Conservation (phyloP, 768 basidiomycete species). For the Cyathus striatus region DNA sequence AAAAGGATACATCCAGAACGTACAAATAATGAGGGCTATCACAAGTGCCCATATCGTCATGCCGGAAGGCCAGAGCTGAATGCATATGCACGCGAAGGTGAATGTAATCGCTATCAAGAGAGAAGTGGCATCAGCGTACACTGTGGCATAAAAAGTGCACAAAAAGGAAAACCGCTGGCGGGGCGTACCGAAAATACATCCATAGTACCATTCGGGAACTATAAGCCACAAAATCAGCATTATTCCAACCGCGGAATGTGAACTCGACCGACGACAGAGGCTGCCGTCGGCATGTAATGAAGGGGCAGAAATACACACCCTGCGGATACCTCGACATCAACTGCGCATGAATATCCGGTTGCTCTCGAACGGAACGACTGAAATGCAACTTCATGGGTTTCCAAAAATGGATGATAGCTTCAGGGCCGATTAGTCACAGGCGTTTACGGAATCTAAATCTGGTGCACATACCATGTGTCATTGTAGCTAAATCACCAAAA, state of each 20-base stretch:
- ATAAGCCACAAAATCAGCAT: constrained; percentile 6
- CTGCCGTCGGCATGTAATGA: background rate
- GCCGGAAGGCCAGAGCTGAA: constrained; percentile 60
- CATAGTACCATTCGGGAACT: constrained; percentile 67
- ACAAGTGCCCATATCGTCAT: constrained; percentile 68
- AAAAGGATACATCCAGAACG: constrained; percentile 5
- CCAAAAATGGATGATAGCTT: constrained; percentile 49
- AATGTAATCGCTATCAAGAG: constrained; percentile 44
- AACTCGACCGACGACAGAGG: no score
- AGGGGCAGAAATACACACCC: constrained; percentile 18
- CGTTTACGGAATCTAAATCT: background rate
- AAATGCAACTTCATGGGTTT: constrained; percentile 52
- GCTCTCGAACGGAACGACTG: constrained; percentile 43
- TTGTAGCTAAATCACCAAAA: constrained; percentile 40
- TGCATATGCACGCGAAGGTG: constrained; percentile 54
- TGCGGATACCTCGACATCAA: constrained; percentile 53
- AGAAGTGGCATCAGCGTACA: no score
- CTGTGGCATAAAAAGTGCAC: background rate
- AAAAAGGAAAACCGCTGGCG: background rate
- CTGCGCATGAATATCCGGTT: constrained; percentile 55
- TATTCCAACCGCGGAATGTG: no score
- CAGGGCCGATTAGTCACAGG: constrained; percentile 1
- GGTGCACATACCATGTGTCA: constrained; percentile 31
- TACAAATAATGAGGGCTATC: constrained; percentile 42
- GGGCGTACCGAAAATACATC: constrained; percentile 38